Conservation (phyloP, 2,329 filamentous ascomycete species). For the Pseudocercospora eumusae region DNA sequence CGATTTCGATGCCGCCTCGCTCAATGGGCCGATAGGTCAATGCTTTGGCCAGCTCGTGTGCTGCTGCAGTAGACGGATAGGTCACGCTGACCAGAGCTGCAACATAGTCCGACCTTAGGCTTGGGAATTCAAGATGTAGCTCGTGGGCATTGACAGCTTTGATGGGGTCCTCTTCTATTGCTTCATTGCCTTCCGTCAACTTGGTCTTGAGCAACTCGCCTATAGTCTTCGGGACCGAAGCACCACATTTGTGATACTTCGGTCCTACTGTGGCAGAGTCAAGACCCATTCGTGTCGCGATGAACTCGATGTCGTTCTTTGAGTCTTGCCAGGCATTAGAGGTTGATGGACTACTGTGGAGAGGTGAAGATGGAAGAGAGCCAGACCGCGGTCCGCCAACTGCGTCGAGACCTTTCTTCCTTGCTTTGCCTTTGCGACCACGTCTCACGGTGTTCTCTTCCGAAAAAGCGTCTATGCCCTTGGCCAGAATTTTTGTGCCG, state of each 20-base stretch:
- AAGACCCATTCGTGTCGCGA: slow-evolving; percentile 55
- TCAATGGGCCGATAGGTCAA: slow-evolving; percentile 47
- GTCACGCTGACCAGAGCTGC: slow-evolving; percentile 59
- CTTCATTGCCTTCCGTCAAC: slow-evolving; percentile 16
- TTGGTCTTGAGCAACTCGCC: slow-evolving; percentile 52
- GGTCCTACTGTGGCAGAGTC: slow-evolving; percentile 54
- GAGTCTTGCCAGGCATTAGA: slow-evolving; percentile 62
- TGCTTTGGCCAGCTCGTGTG: slow-evolving; percentile 61
- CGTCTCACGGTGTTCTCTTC: slow-evolving; percentile 53
- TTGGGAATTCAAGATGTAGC: slow-evolving; percentile 57
- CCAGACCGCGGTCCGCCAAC: slow-evolving; percentile 31
- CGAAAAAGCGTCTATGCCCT: slow-evolving; percentile 81
- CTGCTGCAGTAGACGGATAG: slow-evolving; percentile 57
- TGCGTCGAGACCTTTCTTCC: slow-evolving; percentile 41
- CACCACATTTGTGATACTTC: slow-evolving; percentile 60
- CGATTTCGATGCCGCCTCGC: slow-evolving; percentile 50
- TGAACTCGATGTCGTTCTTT: slow-evolving; percentile 61
- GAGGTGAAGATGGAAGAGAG: slow-evolving; percentile 35
- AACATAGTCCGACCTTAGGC: slow-evolving; percentile 52
- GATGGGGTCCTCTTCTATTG: slow-evolving; percentile 26
- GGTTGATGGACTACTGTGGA: slow-evolving; percentile 24
- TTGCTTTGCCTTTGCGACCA: slow-evolving; percentile 51
- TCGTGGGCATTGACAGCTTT: slow-evolving; percentile 51
- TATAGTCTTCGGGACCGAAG: slow-evolving; percentile 59
- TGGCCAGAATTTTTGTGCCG: slow-evolving; percentile 52